Percentiles rank a stretch among this genome's conserved stretches.
These are phyloP conservation scores for Achaetomium macrosporum DNA, from an alignment of 2,329 filamentous ascomycete genomes.

Conservation along the genomic window DNA sequence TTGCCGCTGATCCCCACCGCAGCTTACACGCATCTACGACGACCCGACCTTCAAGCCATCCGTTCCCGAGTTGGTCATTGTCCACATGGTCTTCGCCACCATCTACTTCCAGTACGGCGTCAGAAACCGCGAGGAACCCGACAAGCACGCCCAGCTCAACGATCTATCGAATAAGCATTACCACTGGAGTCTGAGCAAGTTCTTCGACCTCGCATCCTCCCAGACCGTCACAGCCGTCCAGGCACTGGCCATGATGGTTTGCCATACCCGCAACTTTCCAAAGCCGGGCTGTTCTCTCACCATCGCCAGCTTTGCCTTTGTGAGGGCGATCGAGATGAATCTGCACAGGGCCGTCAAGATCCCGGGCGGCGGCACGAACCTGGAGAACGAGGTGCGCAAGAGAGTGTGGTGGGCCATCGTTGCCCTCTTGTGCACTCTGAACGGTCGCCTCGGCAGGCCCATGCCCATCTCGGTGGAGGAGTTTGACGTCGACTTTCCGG, in stretches of 20 bases:
- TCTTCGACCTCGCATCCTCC: slow-evolving; percentile 57
- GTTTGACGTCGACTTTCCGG: slow-evolving; percentile 72
- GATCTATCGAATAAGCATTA: slow-evolving; percentile 70
- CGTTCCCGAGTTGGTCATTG: slow-evolving; percentile 59
- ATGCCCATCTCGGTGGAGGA: slow-evolving; percentile 70
- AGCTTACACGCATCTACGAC: slow-evolving; percentile 64
- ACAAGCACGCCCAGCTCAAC: slow-evolving; percentile 50
- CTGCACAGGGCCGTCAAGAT: slow-evolving; percentile 64
- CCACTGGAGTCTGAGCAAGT: slow-evolving; percentile 65
- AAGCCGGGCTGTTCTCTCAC: slow-evolving; percentile 71
- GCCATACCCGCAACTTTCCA: slow-evolving; percentile 70
- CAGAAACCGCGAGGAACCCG: slow-evolving; percentile 55
- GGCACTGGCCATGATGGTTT: slow-evolving; percentile 64
- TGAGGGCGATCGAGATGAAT: slow-evolving; percentile 67
- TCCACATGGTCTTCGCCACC: slow-evolving; percentile 74
- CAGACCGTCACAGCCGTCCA: slow-evolving; percentile 63
- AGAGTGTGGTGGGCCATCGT: slow-evolving; percentile 71
- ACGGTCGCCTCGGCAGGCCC: slow-evolving; percentile 69
- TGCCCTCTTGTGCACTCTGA: slow-evolving; percentile 59
- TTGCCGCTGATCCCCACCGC: slow-evolving; percentile 13
- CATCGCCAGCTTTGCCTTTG: slow-evolving; percentile 58
- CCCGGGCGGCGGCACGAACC: slow-evolving; percentile 41
- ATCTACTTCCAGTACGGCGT: slow-evolving; percentile 74
- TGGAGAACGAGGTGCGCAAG: slow-evolving; percentile 72
- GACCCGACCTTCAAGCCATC: slow-evolving; percentile 58